A percentile compares a stretch with the other conserved stretches of the same genome.
Conservation (phyloP, 192 early-diverging fungal genomes). For the Coemansia sp. region DNA sequence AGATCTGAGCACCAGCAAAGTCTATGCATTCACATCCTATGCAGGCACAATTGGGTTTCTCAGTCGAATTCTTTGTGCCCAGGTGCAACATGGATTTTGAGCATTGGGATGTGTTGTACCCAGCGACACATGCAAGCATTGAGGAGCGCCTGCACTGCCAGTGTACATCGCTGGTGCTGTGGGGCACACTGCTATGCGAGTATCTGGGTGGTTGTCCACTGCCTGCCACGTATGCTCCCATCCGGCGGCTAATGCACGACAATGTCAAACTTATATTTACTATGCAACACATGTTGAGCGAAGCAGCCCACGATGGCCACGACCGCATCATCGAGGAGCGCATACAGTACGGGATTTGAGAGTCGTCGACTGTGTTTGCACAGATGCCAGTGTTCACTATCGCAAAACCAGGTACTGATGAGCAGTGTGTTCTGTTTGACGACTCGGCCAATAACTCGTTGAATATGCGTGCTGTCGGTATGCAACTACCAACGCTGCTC, state of each 20-base stretch:
- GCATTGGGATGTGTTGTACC: background rate
- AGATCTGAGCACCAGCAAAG: no score
- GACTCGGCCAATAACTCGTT: conserved; percentile 15
- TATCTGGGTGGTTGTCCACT: conserved; percentile 28
- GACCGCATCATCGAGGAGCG: background rate
- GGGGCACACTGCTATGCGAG: background rate
- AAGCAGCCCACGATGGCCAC: background rate
- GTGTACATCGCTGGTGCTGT: background rate
- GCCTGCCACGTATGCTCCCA: conserved; percentile 11
- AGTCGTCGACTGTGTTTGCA: conserved; percentile 1
- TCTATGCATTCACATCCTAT: background rate
- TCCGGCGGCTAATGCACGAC: conserved; percentile 12
- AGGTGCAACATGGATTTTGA: background rate
- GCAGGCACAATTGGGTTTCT: background rate
- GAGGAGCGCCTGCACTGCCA: background rate
- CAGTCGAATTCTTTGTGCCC: background rate
- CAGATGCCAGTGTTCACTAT: conserved; percentile 17
- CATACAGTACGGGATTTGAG: conserved; percentile 22
- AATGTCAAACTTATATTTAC: background rate
- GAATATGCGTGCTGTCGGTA: conserved; percentile 22
- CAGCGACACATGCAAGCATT: background rate
- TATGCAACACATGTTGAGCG: conserved; percentile 14
- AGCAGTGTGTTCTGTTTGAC: conserved; percentile 19
- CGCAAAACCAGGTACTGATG: conserved; percentile 16
- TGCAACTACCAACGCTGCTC: conserved; percentile 9